Conservation (phyloP, 2,329 filamentous ascomycete genomes). For the Colletotrichum phormii region DNA sequence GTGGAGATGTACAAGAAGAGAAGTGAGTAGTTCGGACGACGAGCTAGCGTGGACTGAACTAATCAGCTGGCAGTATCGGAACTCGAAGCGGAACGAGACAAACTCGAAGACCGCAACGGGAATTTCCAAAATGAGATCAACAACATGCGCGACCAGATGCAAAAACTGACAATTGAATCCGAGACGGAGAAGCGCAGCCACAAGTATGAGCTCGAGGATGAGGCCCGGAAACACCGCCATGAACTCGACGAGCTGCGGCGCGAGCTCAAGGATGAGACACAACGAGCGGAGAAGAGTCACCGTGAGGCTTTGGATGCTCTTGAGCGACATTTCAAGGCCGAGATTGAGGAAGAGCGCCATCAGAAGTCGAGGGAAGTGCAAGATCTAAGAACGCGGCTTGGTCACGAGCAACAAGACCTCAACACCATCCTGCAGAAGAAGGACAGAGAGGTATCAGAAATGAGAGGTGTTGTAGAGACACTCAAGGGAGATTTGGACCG, state of each 20-base stretch:
- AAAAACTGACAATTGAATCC: slow-evolving; percentile 52
- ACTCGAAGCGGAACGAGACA: slow-evolving; percentile 60
- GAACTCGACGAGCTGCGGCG: slow-evolving; percentile 66
- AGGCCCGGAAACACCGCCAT: slow-evolving; percentile 63
- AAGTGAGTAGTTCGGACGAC: slow-evolving; percentile 63
- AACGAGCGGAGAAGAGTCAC: slow-evolving; percentile 70
- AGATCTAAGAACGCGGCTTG: slow-evolving; percentile 67
- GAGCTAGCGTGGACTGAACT: neutral
- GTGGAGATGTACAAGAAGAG: slow-evolving; percentile 79
- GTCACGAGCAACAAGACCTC: slow-evolving; percentile 64
- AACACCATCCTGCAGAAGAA: slow-evolving; percentile 61
- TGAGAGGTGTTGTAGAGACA: slow-evolving; percentile 58
- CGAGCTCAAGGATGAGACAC: slow-evolving; percentile 64
- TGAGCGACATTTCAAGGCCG: slow-evolving; percentile 70
- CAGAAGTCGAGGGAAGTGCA: slow-evolving; percentile 72
- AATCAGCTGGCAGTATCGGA: slow-evolving; percentile 54
- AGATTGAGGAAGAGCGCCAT: slow-evolving; percentile 74
- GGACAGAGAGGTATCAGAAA: slow-evolving; percentile 65
- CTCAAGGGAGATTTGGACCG: slow-evolving; percentile 65
- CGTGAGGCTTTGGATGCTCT: slow-evolving; percentile 76
- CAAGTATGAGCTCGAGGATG: slow-evolving; percentile 66
- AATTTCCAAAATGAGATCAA: slow-evolving; percentile 74
- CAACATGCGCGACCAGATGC: slow-evolving; percentile 49
- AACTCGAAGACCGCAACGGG: slow-evolving; percentile 59
- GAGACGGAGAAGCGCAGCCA: slow-evolving; percentile 58